phyloP scores from a whole-genome alignment of 176 grass and related monocot species.

The Aegilops tauschii region DNA sequence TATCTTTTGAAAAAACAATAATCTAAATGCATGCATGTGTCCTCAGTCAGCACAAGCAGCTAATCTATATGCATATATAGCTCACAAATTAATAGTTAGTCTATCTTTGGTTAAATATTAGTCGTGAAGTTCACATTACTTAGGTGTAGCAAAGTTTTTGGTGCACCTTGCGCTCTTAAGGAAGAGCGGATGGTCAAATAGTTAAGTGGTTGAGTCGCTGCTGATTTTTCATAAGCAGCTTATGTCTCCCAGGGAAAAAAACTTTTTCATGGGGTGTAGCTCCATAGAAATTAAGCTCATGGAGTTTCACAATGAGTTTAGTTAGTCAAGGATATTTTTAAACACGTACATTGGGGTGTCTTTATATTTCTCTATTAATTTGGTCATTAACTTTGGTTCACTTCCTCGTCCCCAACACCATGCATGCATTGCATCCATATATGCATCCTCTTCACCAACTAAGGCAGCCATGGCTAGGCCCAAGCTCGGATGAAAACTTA shows the following conservation, averaged over 20 bases:
- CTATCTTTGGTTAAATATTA: not conserved
- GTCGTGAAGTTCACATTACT: slow-evolving; percentile 1
- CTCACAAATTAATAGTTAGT: not conserved
- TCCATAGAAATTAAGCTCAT: slow-evolving; percentile 26
- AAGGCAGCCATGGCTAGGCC: slow-evolving; percentile 28
- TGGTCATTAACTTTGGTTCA: not conserved
- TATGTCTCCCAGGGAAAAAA: not conserved
- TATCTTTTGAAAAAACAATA: not conserved
- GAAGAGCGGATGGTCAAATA: slow-evolving; percentile 25
- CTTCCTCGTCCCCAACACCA: not conserved
- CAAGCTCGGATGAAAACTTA: slow-evolving; percentile 5
- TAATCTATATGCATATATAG: slow-evolving; percentile 23
- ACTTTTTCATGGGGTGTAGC: not conserved
- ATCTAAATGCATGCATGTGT: not conserved
- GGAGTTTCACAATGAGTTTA: not conserved
- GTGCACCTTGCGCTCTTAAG: slow-evolving; percentile 24
- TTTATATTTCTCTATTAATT: not conserved
- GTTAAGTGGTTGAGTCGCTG: slow-evolving; percentile 28
- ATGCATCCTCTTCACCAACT: not conserved
- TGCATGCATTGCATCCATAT: not conserved
- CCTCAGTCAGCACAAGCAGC: not conserved
- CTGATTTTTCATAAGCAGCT: slow-evolving; percentile 47
- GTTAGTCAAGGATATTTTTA: not conserved
- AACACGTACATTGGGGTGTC: not conserved
- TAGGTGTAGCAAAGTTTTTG: slow-evolving; percentile 6